phyloP scores from a whole-genome alignment of 2,329 filamentous ascomycete species.

The Albophoma yamanashiensis region DNA sequence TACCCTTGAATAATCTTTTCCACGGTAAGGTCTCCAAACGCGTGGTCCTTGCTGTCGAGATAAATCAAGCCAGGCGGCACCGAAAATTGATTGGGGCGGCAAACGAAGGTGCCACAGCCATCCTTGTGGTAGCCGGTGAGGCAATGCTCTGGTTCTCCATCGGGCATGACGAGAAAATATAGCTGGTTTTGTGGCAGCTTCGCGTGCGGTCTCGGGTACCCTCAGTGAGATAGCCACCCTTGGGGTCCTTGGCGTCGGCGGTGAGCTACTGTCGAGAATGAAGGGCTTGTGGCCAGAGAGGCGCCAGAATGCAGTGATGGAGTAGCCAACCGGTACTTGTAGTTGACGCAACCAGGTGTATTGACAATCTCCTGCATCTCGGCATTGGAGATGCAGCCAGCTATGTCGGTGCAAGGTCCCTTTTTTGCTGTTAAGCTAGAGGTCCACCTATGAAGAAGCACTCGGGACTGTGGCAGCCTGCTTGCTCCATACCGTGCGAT shows the following conservation, averaged over 20 bases:
- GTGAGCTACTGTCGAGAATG: not conserved
- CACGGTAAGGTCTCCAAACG: not conserved
- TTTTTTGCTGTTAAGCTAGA: slow-evolving; percentile 8
- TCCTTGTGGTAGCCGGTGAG: not conserved
- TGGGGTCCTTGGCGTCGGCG: not conserved
- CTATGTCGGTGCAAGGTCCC: slow-evolving; percentile 16
- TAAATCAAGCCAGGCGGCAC: not conserved
- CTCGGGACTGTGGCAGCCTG: slow-evolving; percentile 7
- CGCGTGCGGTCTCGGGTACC: not conserved
- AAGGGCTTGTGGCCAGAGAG: not conserved
- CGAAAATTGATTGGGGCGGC: not conserved
- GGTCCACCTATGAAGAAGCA: slow-evolving; percentile 11
- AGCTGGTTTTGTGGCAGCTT: not conserved
- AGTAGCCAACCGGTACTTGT: not conserved
- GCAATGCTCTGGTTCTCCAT: not conserved
- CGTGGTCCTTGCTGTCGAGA: not conserved
- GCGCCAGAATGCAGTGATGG: not conserved
- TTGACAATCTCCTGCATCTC: slow-evolving; percentile 17
- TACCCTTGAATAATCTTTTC: not conserved
- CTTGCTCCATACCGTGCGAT: slow-evolving; percentile 7
- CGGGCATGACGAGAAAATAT: not conserved
- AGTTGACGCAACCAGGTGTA: not conserved
- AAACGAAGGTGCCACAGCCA: not conserved
- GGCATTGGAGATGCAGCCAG: slow-evolving; percentile 18
- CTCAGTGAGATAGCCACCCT: not conserved